Evolutionary conservation across 2,329 filamentous ascomycete species (phyloP).

Genomic region (Acrocalymma vagum): DNA sequence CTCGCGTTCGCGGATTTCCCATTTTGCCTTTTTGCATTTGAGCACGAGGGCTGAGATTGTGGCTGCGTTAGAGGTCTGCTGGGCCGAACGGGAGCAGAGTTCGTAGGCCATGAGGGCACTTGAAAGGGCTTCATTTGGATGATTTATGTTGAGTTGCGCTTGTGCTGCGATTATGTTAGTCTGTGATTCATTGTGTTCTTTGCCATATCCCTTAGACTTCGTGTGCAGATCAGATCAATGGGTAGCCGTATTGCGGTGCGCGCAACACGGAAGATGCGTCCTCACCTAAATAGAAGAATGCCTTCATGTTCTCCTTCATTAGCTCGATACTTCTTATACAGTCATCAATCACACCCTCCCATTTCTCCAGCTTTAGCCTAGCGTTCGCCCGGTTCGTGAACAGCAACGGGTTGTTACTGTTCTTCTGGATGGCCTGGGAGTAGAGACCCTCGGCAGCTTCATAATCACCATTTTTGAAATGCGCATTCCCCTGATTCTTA

Average conservation of each 20-base stretch:
- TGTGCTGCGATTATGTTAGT: slow-evolving; percentile 62
- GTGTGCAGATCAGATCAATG: no score
- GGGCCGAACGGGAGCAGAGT: slow-evolving; percentile 65
- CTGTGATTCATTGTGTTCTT: not conserved
- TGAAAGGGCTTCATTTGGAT: slow-evolving; percentile 75
- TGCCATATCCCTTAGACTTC: no score
- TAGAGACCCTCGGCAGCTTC: slow-evolving; percentile 73
- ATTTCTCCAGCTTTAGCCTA: slow-evolving; percentile 76
- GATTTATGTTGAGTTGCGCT: slow-evolving; percentile 77
- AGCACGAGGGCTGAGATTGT: slow-evolving; percentile 79
- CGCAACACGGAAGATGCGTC: not conserved
- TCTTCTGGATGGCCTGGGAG: slow-evolving; percentile 80
- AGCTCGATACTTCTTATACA: slow-evolving; percentile 78
- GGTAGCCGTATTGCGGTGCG: no score
- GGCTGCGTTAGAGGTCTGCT: slow-evolving; percentile 71
- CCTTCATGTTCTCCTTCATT: slow-evolving; percentile 76
- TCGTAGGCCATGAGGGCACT: slow-evolving; percentile 78
- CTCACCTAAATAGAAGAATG: slow-evolving; percentile 75
- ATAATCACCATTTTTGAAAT: slow-evolving; percentile 73
- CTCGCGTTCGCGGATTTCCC: slow-evolving; percentile 76
- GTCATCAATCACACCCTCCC: slow-evolving; percentile 79
- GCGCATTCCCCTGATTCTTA: slow-evolving; percentile 66
- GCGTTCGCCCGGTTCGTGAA: slow-evolving; percentile 92
- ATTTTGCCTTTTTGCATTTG: slow-evolving; percentile 83
- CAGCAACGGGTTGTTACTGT: slow-evolving; percentile 78